These are phyloP conservation scores for Babesia ovis DNA, from an alignment of 169 alveolate species.

Conservation along the genomic window DNA sequence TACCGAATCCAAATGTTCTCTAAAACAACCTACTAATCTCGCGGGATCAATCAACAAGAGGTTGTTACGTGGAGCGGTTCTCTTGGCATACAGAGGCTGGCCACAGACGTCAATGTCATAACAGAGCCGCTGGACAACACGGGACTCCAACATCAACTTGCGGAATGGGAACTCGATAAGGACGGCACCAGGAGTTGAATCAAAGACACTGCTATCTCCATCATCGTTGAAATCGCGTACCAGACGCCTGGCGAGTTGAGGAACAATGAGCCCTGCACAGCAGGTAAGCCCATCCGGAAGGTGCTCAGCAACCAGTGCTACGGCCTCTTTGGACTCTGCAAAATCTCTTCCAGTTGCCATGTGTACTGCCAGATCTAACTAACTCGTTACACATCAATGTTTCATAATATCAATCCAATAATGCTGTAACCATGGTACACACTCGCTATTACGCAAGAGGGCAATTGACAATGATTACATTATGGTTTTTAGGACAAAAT, in stretches of 20 bases:
- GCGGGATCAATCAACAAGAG: slow-evolving; percentile 58
- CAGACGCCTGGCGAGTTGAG: slow-evolving; percentile 54
- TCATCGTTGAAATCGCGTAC: slow-evolving; percentile 47
- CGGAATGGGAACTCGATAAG: slow-evolving; percentile 61
- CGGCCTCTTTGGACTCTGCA: background rate
- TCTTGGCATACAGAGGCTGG: slow-evolving; percentile 28
- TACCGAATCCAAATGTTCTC: slow-evolving; percentile 50
- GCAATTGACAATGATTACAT: no score
- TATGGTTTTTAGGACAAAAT: background rate
- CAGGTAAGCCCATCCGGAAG: slow-evolving; percentile 50
- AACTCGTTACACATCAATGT: background rate
- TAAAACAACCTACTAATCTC: slow-evolving; percentile 12
- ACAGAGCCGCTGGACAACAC: slow-evolving; percentile 58
- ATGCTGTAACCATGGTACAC: background rate
- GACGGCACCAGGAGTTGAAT: slow-evolving; percentile 18
- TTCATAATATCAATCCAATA: background rate
- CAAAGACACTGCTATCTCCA: slow-evolving; percentile 27
- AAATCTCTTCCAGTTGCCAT: background rate
- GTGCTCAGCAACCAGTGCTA: slow-evolving; percentile 59
- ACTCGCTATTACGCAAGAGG: no score
- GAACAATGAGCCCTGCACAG: slow-evolving; percentile 52
- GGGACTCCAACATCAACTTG: slow-evolving; percentile 56
- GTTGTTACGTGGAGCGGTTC: slow-evolving; percentile 10
- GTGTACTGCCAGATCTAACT: background rate
- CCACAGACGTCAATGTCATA: slow-evolving; percentile 47